These are phyloP conservation scores for Buddleja alternifolia DNA, from an alignment of 257 asterid genomes.

Conservation along the genomic window DNA sequence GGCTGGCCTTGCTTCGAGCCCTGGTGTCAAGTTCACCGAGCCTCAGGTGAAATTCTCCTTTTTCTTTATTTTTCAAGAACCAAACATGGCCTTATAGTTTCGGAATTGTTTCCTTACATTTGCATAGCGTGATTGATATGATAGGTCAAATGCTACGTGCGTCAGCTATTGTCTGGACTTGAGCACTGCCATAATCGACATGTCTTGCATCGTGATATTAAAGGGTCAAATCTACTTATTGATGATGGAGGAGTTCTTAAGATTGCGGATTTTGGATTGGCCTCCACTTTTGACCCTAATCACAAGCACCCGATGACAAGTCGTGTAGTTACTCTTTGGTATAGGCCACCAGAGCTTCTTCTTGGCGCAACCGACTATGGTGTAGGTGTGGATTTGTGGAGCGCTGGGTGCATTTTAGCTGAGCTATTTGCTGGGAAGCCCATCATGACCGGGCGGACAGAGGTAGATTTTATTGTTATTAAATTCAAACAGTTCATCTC, in stretches of 20 bases:
- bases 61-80: not conserved
- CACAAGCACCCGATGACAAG: constrained; percentile 85
- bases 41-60: constrained; percentile 56
- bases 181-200: constrained; percentile 84
- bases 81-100: constrained; percentile 11
- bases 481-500: not conserved
- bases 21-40: constrained; percentile 75
- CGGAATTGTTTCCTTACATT: constrained; percentile 27
- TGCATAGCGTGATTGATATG: constrained; percentile 32
- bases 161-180: constrained; percentile 80
- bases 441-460: constrained; percentile 91
- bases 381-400: constrained; percentile 92
- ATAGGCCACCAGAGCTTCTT: constrained; percentile 91
- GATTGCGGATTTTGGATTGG: constrained; percentile 91
- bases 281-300: constrained; percentile 77
- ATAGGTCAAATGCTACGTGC: constrained; percentile 86
- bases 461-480: constrained; percentile 45
- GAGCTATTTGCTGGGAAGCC: constrained; percentile 90
- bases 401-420: constrained; percentile 89
- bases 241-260: constrained; percentile 72
- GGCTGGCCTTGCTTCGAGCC: constrained; percentile 86
- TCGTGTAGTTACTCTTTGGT: constrained; percentile 91
- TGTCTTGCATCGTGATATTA: constrained; percentile 85
- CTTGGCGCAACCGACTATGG: constrained; percentile 90
- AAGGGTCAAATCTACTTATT: constrained; percentile 88